Conservation (phyloP, 805 yeast species). For the Pichia rugopelliculosa region DNA sequence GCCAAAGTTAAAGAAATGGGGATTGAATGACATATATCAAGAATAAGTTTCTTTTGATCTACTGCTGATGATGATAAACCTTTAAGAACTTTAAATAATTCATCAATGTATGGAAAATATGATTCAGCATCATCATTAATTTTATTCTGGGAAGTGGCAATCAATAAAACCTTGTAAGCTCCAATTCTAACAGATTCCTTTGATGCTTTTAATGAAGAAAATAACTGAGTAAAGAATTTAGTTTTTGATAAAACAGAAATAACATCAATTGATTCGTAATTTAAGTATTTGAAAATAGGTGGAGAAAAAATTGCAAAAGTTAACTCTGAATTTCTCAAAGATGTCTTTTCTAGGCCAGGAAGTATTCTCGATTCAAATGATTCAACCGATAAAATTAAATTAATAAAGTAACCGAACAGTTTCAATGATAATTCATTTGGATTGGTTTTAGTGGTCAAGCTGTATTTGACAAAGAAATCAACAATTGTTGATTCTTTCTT, state of each 20-base stretch:
- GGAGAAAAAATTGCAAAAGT: constrained; percentile 52
- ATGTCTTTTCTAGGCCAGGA: constrained; percentile 65
- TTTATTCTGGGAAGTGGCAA: constrained; percentile 15
- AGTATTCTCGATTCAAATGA: constrained; percentile 14
- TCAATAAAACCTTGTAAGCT: constrained; percentile 33
- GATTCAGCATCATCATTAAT: constrained; percentile 23
- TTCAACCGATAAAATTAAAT: constrained; percentile 3
- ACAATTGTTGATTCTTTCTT: constrained; percentile 14
- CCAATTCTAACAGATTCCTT: constrained; percentile 56
- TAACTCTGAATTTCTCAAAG: constrained; percentile 71
- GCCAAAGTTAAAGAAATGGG: constrained; percentile 17
- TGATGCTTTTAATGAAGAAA: constrained; percentile 57
- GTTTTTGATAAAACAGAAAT: constrained; percentile 30
- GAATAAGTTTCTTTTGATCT: constrained; percentile 56
- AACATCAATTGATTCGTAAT: constrained; percentile 32
- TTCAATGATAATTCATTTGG: constrained; percentile 15
- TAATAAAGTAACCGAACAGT: constrained; percentile 15
- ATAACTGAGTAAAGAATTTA: constrained; percentile 44
- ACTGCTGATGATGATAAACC: constrained; percentile 45
- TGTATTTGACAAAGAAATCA: constrained; percentile 30
- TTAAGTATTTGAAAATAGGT: constrained; percentile 34
- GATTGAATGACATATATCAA: constrained; percentile 33
- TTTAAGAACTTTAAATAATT: constrained; percentile 51
- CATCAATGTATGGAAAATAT: constrained; percentile 37
- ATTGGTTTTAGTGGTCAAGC: constrained; percentile 28